Base-by-base conservation (phyloP, 2,329 filamentous ascomycete genomes). In the Teratosphaeria destructans region DNA sequence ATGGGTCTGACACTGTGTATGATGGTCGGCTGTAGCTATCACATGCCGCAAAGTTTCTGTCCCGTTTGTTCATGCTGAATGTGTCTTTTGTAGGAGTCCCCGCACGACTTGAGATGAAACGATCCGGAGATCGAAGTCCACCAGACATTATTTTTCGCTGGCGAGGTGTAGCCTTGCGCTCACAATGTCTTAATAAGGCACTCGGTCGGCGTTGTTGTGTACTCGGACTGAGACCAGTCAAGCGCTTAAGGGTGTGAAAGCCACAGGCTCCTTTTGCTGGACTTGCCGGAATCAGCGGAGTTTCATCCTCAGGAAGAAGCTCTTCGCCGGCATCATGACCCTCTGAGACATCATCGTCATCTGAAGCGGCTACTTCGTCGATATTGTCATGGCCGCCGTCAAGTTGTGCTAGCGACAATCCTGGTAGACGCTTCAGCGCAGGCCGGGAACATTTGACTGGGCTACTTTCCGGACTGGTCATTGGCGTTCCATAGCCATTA, bases 61-160 rank as follows among this genome's bases (percentile, higher is more conserved):
- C 19, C 14, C 16, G 52, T 14, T 35, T 35, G 5, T 58, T 27
- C 43, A 26, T 49, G 52, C 29, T 55, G 23, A 68, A 59, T 3
- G 55, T 54, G 49, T 70, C 65, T 55, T 70, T 71, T 11, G 65
- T 67, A 19, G 69, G 68, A 23, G 66, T 69, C 12, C 54, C 59
- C 19, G 59, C 35, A 12, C 69, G 65, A 54, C 67, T 67, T 35
- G 81, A 77, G 53, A 87, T 79, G 67, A 86, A 87, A 32, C 85
- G 78, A 70, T 87, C 85, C 26, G 79, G 79, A 11, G 75, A 77
- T 32, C 63, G 70, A 39, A 65, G 64, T 47, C 61, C 59, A 12
- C 56, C 61, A 52, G 53, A 61, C 64, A 65, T 64, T 16, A 62
- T 37, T 11, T 62, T 56, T 34, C 61, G 62, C 49, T 63, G 67